Evolutionary conservation across 257 asterid species (phyloP), one percentile per base, ranked within the genome.

Genomic region (Solanum infundibuliforme): DNA sequence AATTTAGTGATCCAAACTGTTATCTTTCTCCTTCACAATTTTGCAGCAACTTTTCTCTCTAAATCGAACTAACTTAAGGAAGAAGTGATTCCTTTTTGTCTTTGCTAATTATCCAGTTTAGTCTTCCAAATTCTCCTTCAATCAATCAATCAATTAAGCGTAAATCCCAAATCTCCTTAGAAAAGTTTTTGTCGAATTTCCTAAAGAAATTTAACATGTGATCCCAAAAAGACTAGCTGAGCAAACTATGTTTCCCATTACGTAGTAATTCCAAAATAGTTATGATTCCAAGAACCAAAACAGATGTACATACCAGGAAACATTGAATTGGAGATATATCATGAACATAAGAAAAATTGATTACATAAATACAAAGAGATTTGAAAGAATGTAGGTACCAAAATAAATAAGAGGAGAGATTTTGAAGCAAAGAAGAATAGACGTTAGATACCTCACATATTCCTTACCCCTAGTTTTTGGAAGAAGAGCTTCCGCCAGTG

Each of bases 401-500:
- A 87, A 76, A 83, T n/a, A 52, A 52, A 12, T 23, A 71, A 41
- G 14, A 77, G 76, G 29, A 52, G 25, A 27, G 58, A 87, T 83
- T 75, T 27, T 65, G 71, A 34, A 84, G 79, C 25, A 41, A 14
- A 55, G 76, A 90, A 75, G 52, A 79, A 41, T 43, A 12, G 38
- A 79, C 27, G 84, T 27, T 77, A 79, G 38, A 55, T 83, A 83
- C 55, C 86, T 87, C 62, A 74, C 20, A 46, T 85, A 34, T 36
- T 52, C 74, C 93, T 84, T 94, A 93, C 97, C 93, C 94, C 91
- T 71, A 87, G 84, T 87, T 87, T 91, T 79, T 86, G 88, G 87
- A 87, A 91, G 86, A 76, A 92, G 88, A 66, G 68, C 88, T 90
- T 90, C 90, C 93, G 91, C 95, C 97, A 94, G 77, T 93, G 92